A percentile compares a stretch with the other conserved stretches of the same genome.
Conservation (phyloP, 352 stramenopile species). For the Phytopythium vexans region DNA sequence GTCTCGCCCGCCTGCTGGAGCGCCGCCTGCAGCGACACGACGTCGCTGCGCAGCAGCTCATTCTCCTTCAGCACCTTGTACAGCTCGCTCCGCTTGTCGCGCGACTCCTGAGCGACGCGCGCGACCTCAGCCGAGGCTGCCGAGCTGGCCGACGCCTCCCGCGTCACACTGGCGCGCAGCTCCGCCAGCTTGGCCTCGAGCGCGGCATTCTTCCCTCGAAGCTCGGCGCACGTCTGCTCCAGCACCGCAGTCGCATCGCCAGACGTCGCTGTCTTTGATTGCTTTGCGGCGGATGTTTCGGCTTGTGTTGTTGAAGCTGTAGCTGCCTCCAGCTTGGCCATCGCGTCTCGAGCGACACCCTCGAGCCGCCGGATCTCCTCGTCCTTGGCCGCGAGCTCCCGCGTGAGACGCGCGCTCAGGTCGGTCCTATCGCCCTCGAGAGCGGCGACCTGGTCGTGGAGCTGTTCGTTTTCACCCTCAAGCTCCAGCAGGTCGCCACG, state of each 20-base stretch:
- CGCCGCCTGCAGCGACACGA: conserved; percentile 26
- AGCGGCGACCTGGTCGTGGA: conserved; percentile 50
- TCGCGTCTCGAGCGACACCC: conserved; percentile 12
- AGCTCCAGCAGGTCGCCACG: conserved; percentile 58
- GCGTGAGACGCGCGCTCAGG: conserved; percentile 8
- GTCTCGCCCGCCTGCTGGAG: conserved; percentile 33
- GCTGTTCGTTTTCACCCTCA: conserved; percentile 56
- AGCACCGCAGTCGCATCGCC: background rate
- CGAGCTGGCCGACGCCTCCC: conserved; percentile 29
- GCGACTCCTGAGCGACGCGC: conserved; percentile 32
- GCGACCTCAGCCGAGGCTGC: conserved; percentile 27
- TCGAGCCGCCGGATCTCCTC: conserved; percentile 19
- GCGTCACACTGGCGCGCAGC: conserved; percentile 26
- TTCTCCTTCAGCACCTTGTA: conserved; percentile 20
- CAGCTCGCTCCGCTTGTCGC: conserved; percentile 54
- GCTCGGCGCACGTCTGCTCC: conserved; percentile 11
- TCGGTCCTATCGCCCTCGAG: conserved; percentile 28
- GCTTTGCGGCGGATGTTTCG: conserved; percentile 4
- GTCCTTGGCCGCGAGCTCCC: conserved; percentile 20
- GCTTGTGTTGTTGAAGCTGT: conserved; percentile 1
- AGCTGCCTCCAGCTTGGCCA: conserved; percentile 6
- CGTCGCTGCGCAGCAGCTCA: conserved; percentile 22
- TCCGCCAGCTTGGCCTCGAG: conserved; percentile 34
- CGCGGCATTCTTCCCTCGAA: conserved; percentile 37
- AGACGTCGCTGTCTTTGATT: background rate